Percentiles rank a stretch among this genome's conserved stretches.
Evolutionary conservation across 345 rosid genomes (phyloP).

Genomic region (Populus ilicifolia): DNA sequence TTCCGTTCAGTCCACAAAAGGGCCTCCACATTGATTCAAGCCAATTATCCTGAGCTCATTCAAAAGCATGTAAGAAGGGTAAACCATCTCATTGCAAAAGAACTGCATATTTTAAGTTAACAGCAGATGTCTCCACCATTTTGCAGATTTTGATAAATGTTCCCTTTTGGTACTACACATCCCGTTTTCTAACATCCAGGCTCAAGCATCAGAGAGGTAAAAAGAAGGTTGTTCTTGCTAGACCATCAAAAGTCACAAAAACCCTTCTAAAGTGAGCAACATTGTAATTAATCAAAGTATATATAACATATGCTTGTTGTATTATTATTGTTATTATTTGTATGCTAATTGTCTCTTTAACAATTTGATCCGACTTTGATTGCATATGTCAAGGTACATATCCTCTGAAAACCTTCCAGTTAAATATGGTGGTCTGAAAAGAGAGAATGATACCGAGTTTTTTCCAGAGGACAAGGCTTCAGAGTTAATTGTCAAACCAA

Average conservation of each 20-base stretch:
- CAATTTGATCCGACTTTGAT: not conserved
- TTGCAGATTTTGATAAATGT: conserved; percentile 53
- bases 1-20: conserved; percentile 23
- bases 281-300: not conserved
- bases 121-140: not conserved
- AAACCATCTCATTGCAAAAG: not conserved
- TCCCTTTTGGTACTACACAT: conserved; percentile 55
- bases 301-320: no score
- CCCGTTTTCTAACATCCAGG: conserved; percentile 30
- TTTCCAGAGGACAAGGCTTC: conserved; percentile 29
- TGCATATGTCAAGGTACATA: conserved; percentile 33
- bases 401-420: conserved; percentile 46
- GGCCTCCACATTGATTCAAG: conserved; percentile 25
- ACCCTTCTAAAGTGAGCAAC: conserved; percentile 59
- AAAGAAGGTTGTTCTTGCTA: conserved; percentile 37
- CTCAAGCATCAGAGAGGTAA: conserved; percentile 23
- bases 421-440: conserved; percentile 55
- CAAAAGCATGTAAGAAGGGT: conserved; percentile 33
- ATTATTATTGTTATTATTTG: no score
- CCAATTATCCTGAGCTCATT: conserved; percentile 51
- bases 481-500: conserved; percentile 29
- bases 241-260: conserved; percentile 43
- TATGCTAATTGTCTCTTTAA: not conserved
- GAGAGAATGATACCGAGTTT: conserved; percentile 45
- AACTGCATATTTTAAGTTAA: not conserved